Evolutionary conservation across 257 asterid genomes (phyloP).

Genomic region (Gentiana macrophylla): DNA sequence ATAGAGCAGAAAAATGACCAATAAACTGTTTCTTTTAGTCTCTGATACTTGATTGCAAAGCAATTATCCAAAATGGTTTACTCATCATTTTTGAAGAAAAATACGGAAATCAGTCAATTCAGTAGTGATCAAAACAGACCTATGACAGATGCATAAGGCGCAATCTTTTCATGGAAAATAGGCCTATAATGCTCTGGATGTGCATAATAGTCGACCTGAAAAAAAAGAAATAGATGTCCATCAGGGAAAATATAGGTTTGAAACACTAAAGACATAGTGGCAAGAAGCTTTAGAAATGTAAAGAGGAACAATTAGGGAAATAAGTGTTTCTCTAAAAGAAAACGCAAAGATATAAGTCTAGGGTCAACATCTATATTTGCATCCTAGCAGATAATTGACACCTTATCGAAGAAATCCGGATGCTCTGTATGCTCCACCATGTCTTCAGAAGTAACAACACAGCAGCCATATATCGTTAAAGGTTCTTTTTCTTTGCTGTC

Average conservation of each 20-base stretch:
- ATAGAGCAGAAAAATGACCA: no score
- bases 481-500: slow-evolving; percentile 41
- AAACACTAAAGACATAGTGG: neutral
- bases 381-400: slow-evolving; percentile 8
- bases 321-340: neutral
- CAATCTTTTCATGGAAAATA: slow-evolving; percentile 70
- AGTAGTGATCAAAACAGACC: slow-evolving; percentile 36
- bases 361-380: neutral
- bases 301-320: neutral
- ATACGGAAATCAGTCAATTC: no score
- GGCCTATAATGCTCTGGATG: slow-evolving; percentile 84
- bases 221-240: neutral
- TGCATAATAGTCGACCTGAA: slow-evolving; percentile 86
- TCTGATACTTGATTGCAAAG: no score
- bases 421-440: slow-evolving; percentile 76
- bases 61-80: no score
- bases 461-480: slow-evolving; percentile 85
- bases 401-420: slow-evolving; percentile 66
- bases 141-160: slow-evolving; percentile 78
- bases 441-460: slow-evolving; percentile 67
- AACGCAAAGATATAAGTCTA: neutral
- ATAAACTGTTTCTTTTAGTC: neutral
- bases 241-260: neutral
- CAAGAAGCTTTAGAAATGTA: neutral
- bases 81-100: no score